A percentile compares a stretch with the other conserved stretches of the same genome.
Conservation (phyloP, 1,284 basidiomycete species). For the Irpex sp. region DNA sequence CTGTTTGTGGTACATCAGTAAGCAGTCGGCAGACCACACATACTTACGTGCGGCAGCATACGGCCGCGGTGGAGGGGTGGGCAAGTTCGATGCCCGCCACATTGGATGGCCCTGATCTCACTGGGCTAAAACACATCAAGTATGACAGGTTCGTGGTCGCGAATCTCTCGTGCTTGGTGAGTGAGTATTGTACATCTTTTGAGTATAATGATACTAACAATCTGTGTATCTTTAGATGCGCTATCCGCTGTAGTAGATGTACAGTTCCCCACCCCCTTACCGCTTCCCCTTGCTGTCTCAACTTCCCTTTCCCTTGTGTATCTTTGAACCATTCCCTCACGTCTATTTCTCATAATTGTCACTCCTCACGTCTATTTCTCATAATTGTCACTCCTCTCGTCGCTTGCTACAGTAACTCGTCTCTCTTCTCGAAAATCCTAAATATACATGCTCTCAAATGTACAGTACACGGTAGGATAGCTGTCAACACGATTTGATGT, state of each 20-base stretch:
- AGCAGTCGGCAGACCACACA: neutral
- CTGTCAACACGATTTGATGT: neutral
- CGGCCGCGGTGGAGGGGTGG: neutral
- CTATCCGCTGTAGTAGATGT: neutral
- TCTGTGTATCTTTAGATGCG: neutral
- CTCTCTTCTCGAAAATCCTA: too few species aligned
- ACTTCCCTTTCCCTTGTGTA: too few species aligned
- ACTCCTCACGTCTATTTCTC: too few species aligned
- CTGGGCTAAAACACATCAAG: neutral
- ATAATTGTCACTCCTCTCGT: too few species aligned
- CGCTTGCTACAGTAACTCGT: too few species aligned
- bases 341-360: too few species aligned
- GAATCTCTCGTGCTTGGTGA: neutral
- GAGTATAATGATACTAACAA: too few species aligned
- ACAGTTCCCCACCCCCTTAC: neutral
- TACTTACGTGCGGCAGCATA: neutral
- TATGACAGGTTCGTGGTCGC: neutral
- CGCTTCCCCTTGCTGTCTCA: neutral
- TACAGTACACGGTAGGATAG: too few species aligned
- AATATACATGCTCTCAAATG: too few species aligned
- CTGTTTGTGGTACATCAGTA: neutral
- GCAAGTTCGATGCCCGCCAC: neutral
- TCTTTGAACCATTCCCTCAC: too few species aligned
- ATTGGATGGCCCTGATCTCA: neutral
- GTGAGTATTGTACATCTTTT: neutral